Percentiles rank a stretch among this genome's conserved stretches.
These are phyloP conservation scores for Cystobasidiopsis lactophilus DNA, from an alignment of 768 basidiomycete species.

Conservation along the genomic window DNA sequence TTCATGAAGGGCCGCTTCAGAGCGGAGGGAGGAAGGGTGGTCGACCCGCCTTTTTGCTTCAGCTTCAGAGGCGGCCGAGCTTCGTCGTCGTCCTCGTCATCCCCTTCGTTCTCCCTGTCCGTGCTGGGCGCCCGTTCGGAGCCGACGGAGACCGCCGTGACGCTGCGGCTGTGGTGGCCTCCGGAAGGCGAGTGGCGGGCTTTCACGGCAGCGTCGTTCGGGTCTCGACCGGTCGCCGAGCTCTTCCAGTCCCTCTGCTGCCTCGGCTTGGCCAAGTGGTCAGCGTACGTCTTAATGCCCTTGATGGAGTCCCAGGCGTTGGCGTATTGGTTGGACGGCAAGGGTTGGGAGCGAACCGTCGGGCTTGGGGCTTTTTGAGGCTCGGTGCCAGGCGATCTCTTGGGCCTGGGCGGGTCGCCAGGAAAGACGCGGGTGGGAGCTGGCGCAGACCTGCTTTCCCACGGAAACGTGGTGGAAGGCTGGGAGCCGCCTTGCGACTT, in stretches of 20 bases:
- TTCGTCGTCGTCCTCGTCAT: constrained; percentile 16
- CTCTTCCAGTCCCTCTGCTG: neutral
- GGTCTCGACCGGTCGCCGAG: constrained; percentile 1
- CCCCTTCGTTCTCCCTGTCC: constrained; percentile 2
- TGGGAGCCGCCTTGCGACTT: constrained; percentile 41
- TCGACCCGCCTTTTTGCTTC: neutral
- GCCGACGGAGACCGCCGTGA: neutral
- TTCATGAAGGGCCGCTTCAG: neutral
- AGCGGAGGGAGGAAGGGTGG: neutral
- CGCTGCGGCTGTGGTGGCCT: neutral
- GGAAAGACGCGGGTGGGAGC: constrained; percentile 21
- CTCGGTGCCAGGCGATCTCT: neutral
- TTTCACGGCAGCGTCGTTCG: neutral
- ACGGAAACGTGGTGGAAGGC: constrained; percentile 73
- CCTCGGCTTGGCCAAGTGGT: constrained; percentile 20
- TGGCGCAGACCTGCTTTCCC: constrained; percentile 39
- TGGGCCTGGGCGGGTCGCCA: constrained; percentile 30
- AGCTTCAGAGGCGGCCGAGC: neutral
- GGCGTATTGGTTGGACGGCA: constrained; percentile 34
- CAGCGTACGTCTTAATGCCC: constrained; percentile 52
- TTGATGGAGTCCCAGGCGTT: constrained; percentile 75
- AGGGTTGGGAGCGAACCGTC: constrained; percentile 17
- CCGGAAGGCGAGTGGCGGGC: neutral
- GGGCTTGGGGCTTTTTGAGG: constrained; percentile 1
- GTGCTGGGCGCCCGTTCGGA: neutral